Percentiles rank a stretch among this genome's conserved stretches.
phyloP scores from a whole-genome alignment of 805 yeast genomes.

The Tetrapisispora fleetii region DNA sequence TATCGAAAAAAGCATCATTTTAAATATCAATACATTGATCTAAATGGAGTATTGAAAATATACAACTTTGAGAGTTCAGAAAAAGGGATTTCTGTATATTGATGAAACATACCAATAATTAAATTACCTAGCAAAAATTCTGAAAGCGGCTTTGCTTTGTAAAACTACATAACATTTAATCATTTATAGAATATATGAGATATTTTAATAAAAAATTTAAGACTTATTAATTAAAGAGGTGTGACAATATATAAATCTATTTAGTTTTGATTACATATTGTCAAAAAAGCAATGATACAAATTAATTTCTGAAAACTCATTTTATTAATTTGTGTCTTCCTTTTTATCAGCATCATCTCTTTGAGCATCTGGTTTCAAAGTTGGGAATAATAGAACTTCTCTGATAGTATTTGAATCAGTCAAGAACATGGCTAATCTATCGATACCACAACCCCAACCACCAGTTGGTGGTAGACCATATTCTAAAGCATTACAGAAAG shows the following conservation, averaged over 20 bases:
- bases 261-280: not conserved
- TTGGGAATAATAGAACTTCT: constrained; percentile 96
- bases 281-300: not conserved
- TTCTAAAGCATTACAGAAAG: constrained; percentile 94
- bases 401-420: constrained; percentile 93
- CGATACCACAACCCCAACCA: constrained; percentile 99
- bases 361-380: constrained; percentile 83
- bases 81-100: too few relatives aligned
- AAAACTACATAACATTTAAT: too few relatives aligned
- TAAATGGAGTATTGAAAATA: too few relatives aligned
- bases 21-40: not conserved
- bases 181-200: too few relatives aligned
- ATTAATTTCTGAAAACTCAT: not conserved
- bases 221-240: too few relatives aligned
- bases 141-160: too few relatives aligned
- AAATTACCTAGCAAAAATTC: too few relatives aligned
- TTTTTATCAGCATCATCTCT: constrained; percentile 28
- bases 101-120: too few relatives aligned
- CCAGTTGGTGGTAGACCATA: constrained; percentile 99
- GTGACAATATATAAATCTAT: not conserved
- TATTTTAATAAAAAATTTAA: too few relatives aligned
- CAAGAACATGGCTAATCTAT: constrained; percentile 95
- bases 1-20: constrained; percentile 4
- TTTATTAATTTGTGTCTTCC: constrained; percentile 5
- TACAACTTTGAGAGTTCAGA: too few relatives aligned